Conservation (phyloP, 768 basidiomycete species). For the Mycena venus region DNA sequence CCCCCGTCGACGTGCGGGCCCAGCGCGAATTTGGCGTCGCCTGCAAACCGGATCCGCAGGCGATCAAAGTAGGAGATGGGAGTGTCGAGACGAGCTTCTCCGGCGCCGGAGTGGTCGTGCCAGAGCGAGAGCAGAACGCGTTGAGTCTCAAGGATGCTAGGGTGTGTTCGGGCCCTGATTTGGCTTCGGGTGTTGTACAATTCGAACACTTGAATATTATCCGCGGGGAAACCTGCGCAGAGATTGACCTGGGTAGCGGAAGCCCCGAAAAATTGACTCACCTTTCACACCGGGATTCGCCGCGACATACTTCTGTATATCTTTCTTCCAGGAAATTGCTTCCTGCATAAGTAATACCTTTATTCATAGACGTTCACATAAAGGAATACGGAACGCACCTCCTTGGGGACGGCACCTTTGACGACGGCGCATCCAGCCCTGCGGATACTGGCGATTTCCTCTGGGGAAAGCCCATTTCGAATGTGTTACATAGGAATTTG, state of each 20-base stretch:
- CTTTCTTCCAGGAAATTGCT: conserved; percentile 70
- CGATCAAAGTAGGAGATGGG: conserved; percentile 87
- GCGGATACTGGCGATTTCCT: conserved; percentile 60
- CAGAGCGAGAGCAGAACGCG: conserved; percentile 69
- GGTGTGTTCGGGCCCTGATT: conserved; percentile 75
- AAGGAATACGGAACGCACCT: conserved; percentile 58
- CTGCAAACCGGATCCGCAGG: conserved; percentile 78
- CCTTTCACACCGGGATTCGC: conserved; percentile 66
- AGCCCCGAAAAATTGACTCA: conserved; percentile 21
- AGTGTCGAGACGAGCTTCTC: conserved; percentile 61
- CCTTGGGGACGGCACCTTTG: conserved; percentile 66
- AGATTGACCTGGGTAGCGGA: neutral
- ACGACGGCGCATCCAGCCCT: conserved; percentile 69
- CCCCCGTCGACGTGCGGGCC: conserved; percentile 73
- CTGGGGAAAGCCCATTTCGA: conserved; percentile 59
- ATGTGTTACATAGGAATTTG: conserved; percentile 60
- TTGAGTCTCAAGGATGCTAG: conserved; percentile 69
- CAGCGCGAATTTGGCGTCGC: conserved; percentile 75
- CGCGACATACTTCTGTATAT: conserved; percentile 67
- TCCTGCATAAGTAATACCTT: conserved; percentile 59
- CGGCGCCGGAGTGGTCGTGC: conserved; percentile 60
- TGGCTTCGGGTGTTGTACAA: conserved; percentile 79
- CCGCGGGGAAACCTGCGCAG: conserved; percentile 70
- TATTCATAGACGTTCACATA: neutral
- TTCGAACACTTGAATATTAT: conserved; percentile 81